Evolutionary conservation across 2,329 filamentous ascomycete species (phyloP).

Genomic region (Didymosphaeria variabile): DNA sequence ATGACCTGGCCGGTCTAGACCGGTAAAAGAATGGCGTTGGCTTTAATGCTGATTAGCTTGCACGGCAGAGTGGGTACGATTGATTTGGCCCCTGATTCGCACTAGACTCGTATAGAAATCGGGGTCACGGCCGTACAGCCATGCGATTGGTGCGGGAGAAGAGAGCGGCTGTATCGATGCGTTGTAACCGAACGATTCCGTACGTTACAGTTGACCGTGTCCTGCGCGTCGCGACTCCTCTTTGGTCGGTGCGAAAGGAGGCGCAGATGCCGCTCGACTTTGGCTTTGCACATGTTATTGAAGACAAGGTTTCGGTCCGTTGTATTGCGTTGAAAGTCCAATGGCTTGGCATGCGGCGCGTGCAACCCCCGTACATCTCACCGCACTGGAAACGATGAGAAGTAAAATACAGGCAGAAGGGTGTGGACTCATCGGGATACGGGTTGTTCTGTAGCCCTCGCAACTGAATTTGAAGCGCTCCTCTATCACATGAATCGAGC

Average conservation of each 20-base stretch:
- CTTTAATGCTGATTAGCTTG: conserved; percentile 8
- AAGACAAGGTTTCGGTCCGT: not conserved
- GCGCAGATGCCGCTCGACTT: not conserved
- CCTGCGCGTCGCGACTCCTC: not conserved
- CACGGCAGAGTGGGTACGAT: conserved; percentile 2
- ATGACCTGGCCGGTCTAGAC: conserved; percentile 5
- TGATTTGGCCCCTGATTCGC: conserved; percentile 3
- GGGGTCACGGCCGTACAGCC: not conserved
- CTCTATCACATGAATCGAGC: too few relatives aligned
- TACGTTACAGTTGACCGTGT: not conserved
- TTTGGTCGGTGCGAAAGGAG: not conserved
- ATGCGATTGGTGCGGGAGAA: conserved; percentile 3
- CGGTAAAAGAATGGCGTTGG: conserved; percentile 1
- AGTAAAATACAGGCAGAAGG: too few relatives aligned
- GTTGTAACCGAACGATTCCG: not conserved
- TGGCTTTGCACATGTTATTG: not conserved
- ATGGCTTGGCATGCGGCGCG: not conserved
- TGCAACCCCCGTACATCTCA: not conserved
- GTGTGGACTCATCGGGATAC: too few relatives aligned
- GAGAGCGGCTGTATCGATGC: not conserved
- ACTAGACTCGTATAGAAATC: conserved; percentile 1
- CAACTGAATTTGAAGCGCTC: too few relatives aligned
- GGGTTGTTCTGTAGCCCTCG: too few relatives aligned
- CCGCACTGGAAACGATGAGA: not conserved
- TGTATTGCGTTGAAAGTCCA: not conserved